These are phyloP conservation scores for Zygnema cylindricum DNA, from an alignment of 139 green algal species.

Conservation along the genomic window DNA sequence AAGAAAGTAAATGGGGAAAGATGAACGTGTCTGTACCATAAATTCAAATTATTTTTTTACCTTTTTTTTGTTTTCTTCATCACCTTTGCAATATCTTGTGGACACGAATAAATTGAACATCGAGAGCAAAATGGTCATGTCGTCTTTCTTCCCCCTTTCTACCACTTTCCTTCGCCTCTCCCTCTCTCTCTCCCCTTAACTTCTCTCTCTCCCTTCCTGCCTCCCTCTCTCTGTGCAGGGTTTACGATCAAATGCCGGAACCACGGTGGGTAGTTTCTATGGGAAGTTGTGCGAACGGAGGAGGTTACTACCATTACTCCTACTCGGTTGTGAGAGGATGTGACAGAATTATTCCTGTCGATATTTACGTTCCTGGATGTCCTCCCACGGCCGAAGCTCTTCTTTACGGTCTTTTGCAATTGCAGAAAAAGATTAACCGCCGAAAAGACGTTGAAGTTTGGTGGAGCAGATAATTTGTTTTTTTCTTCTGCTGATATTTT, in stretches of 20 bases:
- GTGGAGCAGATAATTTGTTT: constrained; percentile 35
- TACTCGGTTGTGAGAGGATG: constrained; percentile 94
- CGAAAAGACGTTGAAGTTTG: constrained; percentile 26
- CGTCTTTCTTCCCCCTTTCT: too few species aligned
- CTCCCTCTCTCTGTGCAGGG: constrained; percentile 18
- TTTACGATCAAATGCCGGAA: constrained; percentile 90
- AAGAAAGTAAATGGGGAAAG: too few species aligned
- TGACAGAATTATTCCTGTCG: constrained; percentile 93
- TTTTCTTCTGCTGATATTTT: constrained; percentile 80
- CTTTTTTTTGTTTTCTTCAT: too few species aligned
- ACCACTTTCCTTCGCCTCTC: neutral
- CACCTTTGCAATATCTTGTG: too few species aligned
- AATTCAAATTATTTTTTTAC: too few species aligned
- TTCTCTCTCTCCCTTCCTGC: neutral
- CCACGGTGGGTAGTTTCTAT: constrained; percentile 96
- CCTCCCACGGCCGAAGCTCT: constrained; percentile 94
- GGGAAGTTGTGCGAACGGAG: constrained; percentile 94
- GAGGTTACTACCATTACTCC: constrained; percentile 98
- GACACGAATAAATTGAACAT: too few species aligned
- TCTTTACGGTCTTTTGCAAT: constrained; percentile 92
- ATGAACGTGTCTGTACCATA: too few species aligned
- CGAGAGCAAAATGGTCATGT: too few species aligned
- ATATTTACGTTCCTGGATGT: constrained; percentile 97
- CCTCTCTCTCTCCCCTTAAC: neutral
- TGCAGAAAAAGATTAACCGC: constrained; percentile 80